phyloP scores from a whole-genome alignment of 306 rosid genomes.

The Inga leiocalycina region DNA sequence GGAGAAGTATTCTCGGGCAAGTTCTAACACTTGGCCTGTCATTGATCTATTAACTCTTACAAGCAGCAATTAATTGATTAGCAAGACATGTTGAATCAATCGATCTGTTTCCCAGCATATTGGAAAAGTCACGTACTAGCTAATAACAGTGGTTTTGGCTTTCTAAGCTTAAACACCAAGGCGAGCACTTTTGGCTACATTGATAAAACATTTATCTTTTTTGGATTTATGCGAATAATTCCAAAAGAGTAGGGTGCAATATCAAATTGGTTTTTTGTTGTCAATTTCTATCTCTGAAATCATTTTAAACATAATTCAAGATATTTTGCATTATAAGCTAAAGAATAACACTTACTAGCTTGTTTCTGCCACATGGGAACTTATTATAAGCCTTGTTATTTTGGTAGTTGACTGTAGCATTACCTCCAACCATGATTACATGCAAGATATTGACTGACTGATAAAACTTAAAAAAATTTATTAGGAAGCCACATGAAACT shows the following conservation, averaged over 20 bases:
- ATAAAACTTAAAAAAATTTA: background rate
- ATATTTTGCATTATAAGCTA: background rate
- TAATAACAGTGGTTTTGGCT: slow-evolving; percentile 5
- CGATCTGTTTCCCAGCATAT: slow-evolving; percentile 8
- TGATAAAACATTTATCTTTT: background rate
- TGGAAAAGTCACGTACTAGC: background rate
- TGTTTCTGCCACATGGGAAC: background rate
- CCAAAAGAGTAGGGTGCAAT: background rate
- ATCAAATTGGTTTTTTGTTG: background rate
- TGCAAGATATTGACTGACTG: background rate
- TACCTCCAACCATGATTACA: background rate
- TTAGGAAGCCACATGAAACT: background rate
- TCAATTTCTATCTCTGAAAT: background rate
- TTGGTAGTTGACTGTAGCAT: slow-evolving; percentile 5
- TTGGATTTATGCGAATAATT: background rate
- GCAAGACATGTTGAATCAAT: slow-evolving; percentile 4
- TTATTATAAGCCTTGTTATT: background rate
- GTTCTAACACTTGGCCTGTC: slow-evolving; percentile 16
- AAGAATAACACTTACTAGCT: background rate
- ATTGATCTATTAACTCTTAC: background rate
- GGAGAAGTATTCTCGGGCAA: background rate
- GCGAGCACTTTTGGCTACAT: background rate
- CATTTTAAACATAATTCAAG: background rate
- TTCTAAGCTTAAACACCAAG: background rate
- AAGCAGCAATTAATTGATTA: background rate